These are phyloP conservation scores for Bertia moriformis DNA, from an alignment of 2,329 filamentous ascomycete genomes.

Conservation along the genomic window DNA sequence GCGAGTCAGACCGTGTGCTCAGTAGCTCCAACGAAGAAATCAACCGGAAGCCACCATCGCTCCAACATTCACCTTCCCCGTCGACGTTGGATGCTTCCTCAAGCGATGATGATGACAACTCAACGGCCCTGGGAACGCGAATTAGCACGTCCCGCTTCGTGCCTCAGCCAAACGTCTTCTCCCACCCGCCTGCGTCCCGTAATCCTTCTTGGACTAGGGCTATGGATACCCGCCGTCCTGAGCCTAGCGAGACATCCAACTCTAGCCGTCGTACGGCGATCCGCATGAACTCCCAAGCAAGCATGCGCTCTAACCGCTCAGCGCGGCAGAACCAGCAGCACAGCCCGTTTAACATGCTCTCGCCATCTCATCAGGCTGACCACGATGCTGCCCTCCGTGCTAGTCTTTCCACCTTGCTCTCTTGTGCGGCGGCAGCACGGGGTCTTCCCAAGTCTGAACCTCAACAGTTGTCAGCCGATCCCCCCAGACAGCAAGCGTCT, in stretches of 20 bases:
- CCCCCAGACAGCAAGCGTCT: constrained; percentile 24
- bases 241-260: constrained; percentile 26
- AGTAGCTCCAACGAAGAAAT: constrained; percentile 43
- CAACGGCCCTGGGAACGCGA: constrained; percentile 43
- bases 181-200: constrained; percentile 33
- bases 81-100: constrained; percentile 11
- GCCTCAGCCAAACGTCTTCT: constrained; percentile 51
- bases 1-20: constrained; percentile 45
- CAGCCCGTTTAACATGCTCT: constrained; percentile 40
- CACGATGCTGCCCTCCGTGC: constrained; percentile 51
- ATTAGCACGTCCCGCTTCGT: constrained; percentile 32
- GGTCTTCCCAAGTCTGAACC: constrained; percentile 31
- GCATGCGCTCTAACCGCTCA: constrained; percentile 14
- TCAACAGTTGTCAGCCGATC: constrained; percentile 8
- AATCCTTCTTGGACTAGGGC: constrained; percentile 12
- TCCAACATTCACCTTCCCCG: background rate
- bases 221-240: constrained; percentile 19
- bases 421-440: constrained; percentile 46
- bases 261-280: constrained; percentile 16
- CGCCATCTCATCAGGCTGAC: constrained; percentile 43
- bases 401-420: constrained; percentile 48
- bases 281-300: constrained; percentile 18
- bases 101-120: constrained; percentile 37
- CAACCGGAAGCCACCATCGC: background rate
- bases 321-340: constrained; percentile 35